Conservation (phyloP, 441 rosid species). For the Corymbia calophylla region DNA sequence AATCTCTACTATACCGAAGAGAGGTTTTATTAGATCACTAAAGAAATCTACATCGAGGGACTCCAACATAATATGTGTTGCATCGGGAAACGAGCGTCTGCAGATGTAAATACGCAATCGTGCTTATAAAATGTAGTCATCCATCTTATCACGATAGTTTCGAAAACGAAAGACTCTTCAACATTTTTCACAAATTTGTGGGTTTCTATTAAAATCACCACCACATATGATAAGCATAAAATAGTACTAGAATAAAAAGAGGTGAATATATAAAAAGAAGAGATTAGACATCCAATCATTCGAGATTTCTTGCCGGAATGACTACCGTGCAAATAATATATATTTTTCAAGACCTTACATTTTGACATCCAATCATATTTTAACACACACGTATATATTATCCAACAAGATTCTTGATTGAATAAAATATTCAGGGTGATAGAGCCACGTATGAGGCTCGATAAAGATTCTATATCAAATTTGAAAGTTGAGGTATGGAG, state of each 20-base stretch:
- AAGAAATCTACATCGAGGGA: no score
- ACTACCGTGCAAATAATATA: background rate
- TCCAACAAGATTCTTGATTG: background rate
- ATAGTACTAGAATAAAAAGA: background rate
- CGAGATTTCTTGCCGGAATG: background rate
- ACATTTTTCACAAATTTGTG: background rate
- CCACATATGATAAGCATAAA: background rate
- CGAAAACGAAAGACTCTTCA: background rate
- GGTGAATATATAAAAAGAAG: background rate
- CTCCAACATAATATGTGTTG: accelerated
- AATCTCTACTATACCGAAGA: background rate
- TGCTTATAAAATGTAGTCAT: background rate
- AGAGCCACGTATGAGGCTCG: no score
- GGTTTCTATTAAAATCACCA: background rate
- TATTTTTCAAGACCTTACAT: background rate
- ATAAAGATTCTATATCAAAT: no score
- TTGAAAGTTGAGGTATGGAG: no score
- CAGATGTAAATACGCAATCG: accelerated
- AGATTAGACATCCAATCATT: background rate
- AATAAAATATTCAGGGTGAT: background rate
- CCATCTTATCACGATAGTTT: accelerated
- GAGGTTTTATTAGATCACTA: accelerated
- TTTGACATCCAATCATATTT: background rate
- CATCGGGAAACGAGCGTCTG: accelerated
- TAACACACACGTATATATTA: background rate